Conservation (phyloP, 345 rosid species). For the Ceriops tagal region DNA sequence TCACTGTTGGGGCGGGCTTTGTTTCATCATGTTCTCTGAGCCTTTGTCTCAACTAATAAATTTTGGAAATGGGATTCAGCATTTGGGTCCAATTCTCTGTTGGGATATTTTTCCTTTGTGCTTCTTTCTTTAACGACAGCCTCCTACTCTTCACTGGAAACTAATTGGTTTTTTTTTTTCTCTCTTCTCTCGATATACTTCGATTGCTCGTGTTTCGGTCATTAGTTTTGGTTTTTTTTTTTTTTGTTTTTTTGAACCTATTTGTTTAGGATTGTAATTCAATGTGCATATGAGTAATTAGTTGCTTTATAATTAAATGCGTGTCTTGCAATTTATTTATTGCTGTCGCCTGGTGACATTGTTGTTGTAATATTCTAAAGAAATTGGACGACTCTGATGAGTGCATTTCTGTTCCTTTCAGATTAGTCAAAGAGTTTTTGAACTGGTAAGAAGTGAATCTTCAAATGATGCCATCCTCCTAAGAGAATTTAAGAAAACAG, state of each 20-base stretch:
- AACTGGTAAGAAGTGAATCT: constrained; percentile 55
- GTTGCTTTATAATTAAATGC: background rate
- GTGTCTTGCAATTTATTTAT: background rate
- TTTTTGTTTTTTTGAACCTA: background rate
- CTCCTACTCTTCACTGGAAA: too few species aligned
- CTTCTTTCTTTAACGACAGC: too few species aligned
- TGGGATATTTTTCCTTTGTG: too few species aligned
- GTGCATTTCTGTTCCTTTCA: constrained; percentile 31
- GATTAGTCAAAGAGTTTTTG: constrained; percentile 88
- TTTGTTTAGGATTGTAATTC: background rate
- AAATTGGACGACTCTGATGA: constrained; percentile 10
- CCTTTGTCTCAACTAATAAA: too few species aligned
- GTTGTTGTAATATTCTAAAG: background rate
- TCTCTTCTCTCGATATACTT: too few species aligned
- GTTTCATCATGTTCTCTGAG: too few species aligned
- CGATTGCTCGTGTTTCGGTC: too few species aligned
- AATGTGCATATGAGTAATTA: background rate
- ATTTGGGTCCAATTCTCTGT: too few species aligned
- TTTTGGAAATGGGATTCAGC: too few species aligned
- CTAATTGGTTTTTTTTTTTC: too few species aligned
- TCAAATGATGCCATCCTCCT: constrained; percentile 32
- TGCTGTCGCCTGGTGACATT: background rate
- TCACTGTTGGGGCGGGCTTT: too few species aligned
- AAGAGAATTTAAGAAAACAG: constrained; percentile 34
- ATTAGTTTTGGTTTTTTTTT: background rate